Evolutionary conservation across 257 asterid species (phyloP).

Genomic region (Ligustrum vulgare): DNA sequence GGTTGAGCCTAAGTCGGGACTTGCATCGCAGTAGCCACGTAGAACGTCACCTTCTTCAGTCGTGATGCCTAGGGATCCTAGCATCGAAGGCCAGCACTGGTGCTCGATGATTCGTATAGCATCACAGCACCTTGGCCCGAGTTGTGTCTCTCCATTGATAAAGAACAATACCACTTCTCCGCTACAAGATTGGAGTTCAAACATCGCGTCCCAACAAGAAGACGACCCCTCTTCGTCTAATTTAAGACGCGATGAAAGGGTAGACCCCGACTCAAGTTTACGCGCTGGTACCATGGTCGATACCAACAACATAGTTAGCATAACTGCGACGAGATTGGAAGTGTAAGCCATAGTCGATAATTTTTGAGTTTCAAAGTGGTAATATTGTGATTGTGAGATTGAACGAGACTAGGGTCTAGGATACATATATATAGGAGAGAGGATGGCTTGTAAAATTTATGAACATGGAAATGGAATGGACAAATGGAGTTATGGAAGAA

Average conservation of each 20-base stretch:
- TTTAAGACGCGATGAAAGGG: constrained; percentile 32
- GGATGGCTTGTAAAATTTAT: constrained; percentile 13
- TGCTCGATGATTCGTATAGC: constrained; percentile 56
- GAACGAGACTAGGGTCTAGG: background rate
- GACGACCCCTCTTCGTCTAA: constrained; percentile 41
- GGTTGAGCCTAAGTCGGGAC: constrained; percentile 1
- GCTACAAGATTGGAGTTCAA: constrained; percentile 66
- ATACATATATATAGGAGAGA: constrained; percentile 24
- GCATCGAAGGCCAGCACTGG: constrained; percentile 72
- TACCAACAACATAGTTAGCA: constrained; percentile 21
- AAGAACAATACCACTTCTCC: constrained; percentile 65
- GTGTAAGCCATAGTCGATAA: constrained; percentile 31
- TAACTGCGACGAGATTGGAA: constrained; percentile 20
- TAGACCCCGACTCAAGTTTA: constrained; percentile 20
- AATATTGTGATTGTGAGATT: constrained; percentile 1
- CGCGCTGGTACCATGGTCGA: constrained; percentile 25
- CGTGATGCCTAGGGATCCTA: constrained; percentile 61
- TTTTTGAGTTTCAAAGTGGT: background rate
- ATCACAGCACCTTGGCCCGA: constrained; percentile 55
- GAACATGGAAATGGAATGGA: constrained; percentile 19
- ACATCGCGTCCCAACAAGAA: constrained; percentile 63
- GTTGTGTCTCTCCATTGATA: constrained; percentile 63
- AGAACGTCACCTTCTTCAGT: constrained; percentile 53
- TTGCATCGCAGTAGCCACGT: constrained; percentile 64
- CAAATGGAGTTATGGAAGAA: constrained; percentile 17